Percentiles rank a stretch among this genome's conserved stretches.
phyloP scores from a whole-genome alignment of 169 alveolate species.

The Cryptosporidium baileyi region DNA sequence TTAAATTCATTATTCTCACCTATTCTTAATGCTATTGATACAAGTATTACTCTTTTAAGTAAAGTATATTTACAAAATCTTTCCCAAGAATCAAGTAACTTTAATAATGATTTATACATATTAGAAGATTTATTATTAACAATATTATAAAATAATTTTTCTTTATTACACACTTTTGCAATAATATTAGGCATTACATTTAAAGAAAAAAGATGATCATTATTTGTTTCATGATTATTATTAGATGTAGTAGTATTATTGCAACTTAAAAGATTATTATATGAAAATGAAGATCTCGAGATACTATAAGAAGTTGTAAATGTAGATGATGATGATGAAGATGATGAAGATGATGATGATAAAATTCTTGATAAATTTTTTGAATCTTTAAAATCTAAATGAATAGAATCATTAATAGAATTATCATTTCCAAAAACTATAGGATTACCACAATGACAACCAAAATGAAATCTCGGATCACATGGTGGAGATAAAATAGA shows the following conservation, averaged over 20 bases:
- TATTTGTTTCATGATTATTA: not conserved
- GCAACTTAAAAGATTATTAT: not conserved
- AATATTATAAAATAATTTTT: not conserved
- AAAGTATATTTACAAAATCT: conserved; percentile 51
- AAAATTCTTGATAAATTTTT: too few species aligned
- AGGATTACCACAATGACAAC: conserved; percentile 44
- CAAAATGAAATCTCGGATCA: conserved; percentile 68
- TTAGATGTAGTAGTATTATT: not conserved
- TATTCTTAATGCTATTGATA: conserved; percentile 55
- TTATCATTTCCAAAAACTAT: too few species aligned
- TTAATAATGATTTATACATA: conserved; percentile 21
- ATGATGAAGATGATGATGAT: conserved; percentile 4
- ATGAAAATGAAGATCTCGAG: conserved; percentile 32
- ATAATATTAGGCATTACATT: conserved; percentile 4
- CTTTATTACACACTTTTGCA: conserved; percentile 42
- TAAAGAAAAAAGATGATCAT: too few species aligned
- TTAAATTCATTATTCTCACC: conserved; percentile 43
- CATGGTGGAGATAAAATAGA: conserved; percentile 59
- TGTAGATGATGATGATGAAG: conserved; percentile 15
- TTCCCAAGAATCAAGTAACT: conserved; percentile 27
- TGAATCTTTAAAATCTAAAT: not conserved
- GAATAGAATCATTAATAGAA: not conserved
- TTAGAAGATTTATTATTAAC: conserved; percentile 1
- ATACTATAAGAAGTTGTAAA: conserved; percentile 47
- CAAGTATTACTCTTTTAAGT: conserved; percentile 53